phyloP scores from a whole-genome alignment of 495 filamentous ascomycete genomes.

The Margaritispora aquatica region DNA sequence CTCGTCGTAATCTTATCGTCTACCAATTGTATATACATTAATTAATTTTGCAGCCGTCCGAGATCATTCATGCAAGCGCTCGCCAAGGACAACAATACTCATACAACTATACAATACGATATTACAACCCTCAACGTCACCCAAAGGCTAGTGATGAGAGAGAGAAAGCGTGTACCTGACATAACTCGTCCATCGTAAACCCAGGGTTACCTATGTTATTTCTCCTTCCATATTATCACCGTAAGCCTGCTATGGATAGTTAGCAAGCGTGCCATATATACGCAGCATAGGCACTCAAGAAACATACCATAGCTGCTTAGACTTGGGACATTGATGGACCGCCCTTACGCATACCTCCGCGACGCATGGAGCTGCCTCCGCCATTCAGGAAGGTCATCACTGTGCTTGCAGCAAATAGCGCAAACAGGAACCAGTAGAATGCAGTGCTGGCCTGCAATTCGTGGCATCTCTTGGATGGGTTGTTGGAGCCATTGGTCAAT shows the following conservation, averaged over 20 bases:
- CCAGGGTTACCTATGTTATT: no score
- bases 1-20: no score
- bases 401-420: constrained; percentile 47
- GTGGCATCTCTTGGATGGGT: constrained; percentile 53
- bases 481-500: constrained; percentile 51
- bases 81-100: constrained; percentile 3
- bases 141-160: constrained; percentile 2
- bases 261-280: background rate
- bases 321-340: constrained; percentile 60
- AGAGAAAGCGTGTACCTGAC: no score
- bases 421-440: constrained; percentile 71
- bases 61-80: constrained; percentile 4
- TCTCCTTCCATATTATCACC: no score
- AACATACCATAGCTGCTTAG: constrained; percentile 32
- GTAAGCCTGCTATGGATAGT: no score
- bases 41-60: constrained; percentile 7
- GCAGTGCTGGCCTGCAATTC: constrained; percentile 63
- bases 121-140: background rate
- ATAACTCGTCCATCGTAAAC: no score
- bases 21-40: constrained; percentile 23
- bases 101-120: constrained; percentile 13
- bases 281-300: background rate
- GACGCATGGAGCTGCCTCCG: constrained; percentile 17
- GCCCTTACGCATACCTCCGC: constrained; percentile 40
- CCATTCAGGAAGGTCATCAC: constrained; percentile 43